Percentiles rank a stretch among this genome's conserved stretches.
phyloP scores from a whole-genome alignment of 148 eudicot genomes.

The Rhododendron ovatum region DNA sequence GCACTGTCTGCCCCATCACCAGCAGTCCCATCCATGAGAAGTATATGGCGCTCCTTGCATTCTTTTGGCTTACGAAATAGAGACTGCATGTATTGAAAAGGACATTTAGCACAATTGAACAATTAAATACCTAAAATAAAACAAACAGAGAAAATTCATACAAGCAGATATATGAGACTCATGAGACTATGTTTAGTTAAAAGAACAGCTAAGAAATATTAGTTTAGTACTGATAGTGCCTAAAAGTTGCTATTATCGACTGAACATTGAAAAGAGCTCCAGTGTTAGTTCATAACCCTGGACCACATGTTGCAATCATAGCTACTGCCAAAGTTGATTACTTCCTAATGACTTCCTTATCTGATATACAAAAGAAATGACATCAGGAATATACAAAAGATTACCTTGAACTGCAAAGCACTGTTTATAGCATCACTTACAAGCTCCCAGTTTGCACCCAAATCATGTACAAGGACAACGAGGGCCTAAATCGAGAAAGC shows the following conservation, averaged over 20 bases:
- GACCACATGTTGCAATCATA: not conserved
- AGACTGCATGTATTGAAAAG: conserved; percentile 42
- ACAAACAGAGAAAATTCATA: not conserved
- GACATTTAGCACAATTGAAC: not conserved
- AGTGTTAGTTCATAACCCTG: not conserved
- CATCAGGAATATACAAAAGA: not conserved
- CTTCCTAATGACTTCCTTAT: not conserved
- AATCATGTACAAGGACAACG: conserved; percentile 94
- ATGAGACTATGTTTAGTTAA: not conserved
- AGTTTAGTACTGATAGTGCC: not conserved
- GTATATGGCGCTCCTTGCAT: conserved; percentile 81
- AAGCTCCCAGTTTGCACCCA: conserved; percentile 99
- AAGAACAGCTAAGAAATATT: not conserved
- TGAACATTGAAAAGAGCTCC: not conserved
- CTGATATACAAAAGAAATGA: too few species aligned
- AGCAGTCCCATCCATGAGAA: conserved; percentile 62
- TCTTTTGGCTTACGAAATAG: conserved; percentile 82
- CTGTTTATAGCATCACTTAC: conserved; percentile 89
- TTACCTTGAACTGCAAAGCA: conserved; percentile 84
- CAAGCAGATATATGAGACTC: not conserved
- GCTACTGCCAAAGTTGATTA: not conserved
- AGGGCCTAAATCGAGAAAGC: conserved; percentile 56
- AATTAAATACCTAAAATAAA: not conserved
- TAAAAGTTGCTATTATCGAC: not conserved
- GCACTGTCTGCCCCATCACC: conserved; percentile 98